A percentile compares a stretch with the other conserved stretches of the same genome.
These are phyloP conservation scores for Austroboletus eburneus DNA, from an alignment of 768 basidiomycete species.

Conservation along the genomic window DNA sequence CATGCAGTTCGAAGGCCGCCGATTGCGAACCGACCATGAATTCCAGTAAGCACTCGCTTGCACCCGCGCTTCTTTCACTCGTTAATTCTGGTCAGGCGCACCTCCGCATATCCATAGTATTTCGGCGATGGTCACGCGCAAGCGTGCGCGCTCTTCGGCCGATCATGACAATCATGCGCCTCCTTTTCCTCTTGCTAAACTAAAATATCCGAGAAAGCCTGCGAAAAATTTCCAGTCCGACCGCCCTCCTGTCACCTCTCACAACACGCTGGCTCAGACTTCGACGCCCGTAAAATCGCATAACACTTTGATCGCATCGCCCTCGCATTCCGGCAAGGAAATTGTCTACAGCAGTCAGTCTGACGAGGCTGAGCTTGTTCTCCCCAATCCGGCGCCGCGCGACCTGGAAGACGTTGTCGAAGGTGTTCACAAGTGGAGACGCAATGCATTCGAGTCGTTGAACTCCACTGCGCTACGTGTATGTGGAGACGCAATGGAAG, in stretches of 20 bases:
- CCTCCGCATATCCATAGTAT: conserved; percentile 7
- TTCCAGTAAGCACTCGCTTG: conserved; percentile 16
- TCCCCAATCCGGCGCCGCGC: conserved; percentile 23
- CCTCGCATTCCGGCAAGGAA: conserved; percentile 24
- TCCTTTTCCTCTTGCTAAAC: conserved; percentile 8
- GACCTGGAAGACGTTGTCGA: conserved; percentile 32
- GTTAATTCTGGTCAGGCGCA: conserved; percentile 12
- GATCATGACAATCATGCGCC: conserved; percentile 5
- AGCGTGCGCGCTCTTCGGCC: conserved; percentile 27
- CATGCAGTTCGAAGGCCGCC: conserved; percentile 6
- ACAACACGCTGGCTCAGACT: conserved; percentile 34
- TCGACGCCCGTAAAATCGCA: conserved; percentile 2
- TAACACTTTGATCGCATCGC: conserved; percentile 9
- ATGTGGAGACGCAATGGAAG: conserved; percentile 16
- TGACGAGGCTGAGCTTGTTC: conserved; percentile 54
- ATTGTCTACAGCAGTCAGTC: conserved; percentile 64
- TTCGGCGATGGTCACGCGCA: conserved; percentile 17
- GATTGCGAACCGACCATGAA: conserved; percentile 1
- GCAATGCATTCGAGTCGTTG: conserved; percentile 24
- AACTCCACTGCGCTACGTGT: not conserved
- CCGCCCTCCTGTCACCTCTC: conserved; percentile 11
- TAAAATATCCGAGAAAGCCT: conserved; percentile 19
- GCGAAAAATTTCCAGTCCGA: conserved; percentile 16
- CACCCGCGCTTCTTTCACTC: not conserved
- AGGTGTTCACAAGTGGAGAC: conserved; percentile 43